These are phyloP conservation scores for Colletotrichum spinosum DNA, from an alignment of 2,329 filamentous ascomycete genomes.

Conservation along the genomic window DNA sequence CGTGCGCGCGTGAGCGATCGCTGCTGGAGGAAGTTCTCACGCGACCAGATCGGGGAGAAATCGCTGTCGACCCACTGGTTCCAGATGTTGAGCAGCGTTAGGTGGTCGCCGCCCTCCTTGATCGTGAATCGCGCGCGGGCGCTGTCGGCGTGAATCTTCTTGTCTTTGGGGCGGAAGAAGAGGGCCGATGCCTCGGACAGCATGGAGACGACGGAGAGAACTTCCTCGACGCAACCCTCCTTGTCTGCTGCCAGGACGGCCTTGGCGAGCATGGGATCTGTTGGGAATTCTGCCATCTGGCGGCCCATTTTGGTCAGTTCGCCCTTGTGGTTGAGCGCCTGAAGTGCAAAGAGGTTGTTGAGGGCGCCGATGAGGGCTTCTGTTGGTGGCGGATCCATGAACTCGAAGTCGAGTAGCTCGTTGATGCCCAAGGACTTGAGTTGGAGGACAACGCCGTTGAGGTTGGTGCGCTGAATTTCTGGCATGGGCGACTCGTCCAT, in stretches of 20 bases:
- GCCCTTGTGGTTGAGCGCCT: conserved; percentile 88
- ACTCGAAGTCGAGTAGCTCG: conserved; percentile 93
- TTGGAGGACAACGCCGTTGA: conserved; percentile 85
- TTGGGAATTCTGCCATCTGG: conserved; percentile 95
- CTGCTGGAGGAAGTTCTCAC: conserved; percentile 95
- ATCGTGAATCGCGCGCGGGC: conserved; percentile 89
- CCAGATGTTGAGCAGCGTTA: conserved; percentile 92
- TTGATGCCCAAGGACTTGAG: conserved; percentile 93
- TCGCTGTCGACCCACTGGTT: conserved; percentile 95
- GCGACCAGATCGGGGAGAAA: conserved; percentile 87
- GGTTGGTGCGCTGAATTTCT: conserved; percentile 91
- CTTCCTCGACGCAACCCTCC: conserved; percentile 92
- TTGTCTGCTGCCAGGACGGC: conserved; percentile 89
- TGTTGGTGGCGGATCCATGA: conserved; percentile 92
- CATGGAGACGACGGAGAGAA: conserved; percentile 95
- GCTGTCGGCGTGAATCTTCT: conserved; percentile 95
- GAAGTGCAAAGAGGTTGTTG: conserved; percentile 91
- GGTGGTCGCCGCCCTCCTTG: conserved; percentile 90
- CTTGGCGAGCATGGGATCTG: conserved; percentile 91
- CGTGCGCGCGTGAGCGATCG: conserved; percentile 88
- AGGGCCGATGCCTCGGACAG: conserved; percentile 87
- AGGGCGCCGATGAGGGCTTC: conserved; percentile 90
- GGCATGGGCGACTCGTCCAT: conserved; percentile 92
- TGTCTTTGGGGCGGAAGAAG: conserved; percentile 96
- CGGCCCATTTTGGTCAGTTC: conserved; percentile 91